phyloP scores from a whole-genome alignment of 345 rosid species.

The Acer campestre region DNA sequence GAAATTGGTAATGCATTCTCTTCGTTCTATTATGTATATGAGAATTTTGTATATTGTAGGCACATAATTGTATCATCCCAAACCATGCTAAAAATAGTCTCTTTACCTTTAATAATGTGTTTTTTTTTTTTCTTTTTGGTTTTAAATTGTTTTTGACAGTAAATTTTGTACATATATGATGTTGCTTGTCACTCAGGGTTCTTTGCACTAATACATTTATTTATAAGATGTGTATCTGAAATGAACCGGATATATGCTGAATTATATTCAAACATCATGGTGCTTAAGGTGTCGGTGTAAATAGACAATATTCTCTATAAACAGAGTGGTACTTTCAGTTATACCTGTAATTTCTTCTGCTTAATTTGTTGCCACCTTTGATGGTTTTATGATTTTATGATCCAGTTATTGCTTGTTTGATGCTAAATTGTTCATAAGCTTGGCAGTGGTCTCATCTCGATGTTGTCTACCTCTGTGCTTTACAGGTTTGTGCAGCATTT shows the following conservation, averaged over 20 bases:
- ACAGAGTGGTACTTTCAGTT: not conserved
- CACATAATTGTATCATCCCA: not conserved
- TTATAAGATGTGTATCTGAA: not conserved
- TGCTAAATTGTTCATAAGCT: conserved; percentile 14
- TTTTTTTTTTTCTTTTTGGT: conserved; percentile 9
- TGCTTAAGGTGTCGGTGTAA: not conserved
- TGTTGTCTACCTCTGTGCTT: conserved; percentile 13
- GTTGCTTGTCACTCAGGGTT: not conserved
- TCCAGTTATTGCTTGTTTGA: conserved; percentile 7
- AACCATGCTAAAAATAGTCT: not conserved
- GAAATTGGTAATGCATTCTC: conserved; percentile 55
- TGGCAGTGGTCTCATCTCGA: conserved; percentile 14
- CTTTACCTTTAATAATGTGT: not conserved
- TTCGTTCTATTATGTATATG: not conserved
- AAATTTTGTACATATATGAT: not conserved
- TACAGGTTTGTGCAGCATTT: conserved; percentile 94
- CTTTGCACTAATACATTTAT: not conserved
- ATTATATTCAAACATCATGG: not conserved
- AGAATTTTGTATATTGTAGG: not conserved
- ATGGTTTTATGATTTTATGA: not conserved
- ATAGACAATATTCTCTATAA: not conserved
- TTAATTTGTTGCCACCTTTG: not conserved
- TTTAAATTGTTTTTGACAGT: not conserved
- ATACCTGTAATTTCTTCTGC: not conserved
- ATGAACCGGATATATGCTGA: not conserved